Base-by-base conservation (phyloP, 345 rosid species). In the Salix caprea region DNA sequence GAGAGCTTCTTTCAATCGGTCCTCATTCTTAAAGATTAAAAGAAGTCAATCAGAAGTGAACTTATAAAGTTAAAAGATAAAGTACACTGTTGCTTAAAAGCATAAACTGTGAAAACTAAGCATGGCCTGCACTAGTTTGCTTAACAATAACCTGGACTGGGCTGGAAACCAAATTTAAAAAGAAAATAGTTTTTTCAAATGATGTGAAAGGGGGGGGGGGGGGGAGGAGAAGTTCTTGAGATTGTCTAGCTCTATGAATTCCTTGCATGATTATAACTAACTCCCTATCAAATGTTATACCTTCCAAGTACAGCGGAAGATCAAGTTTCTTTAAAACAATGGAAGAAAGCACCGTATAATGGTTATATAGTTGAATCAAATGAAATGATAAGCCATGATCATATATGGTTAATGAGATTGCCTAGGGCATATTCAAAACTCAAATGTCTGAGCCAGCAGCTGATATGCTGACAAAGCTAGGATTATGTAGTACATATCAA, bases 1-100 rank as follows among this genome's bases (percentile, higher is more conserved):
- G 2, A 96, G 90, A 48, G 94, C 94, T 7, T 91, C 93, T 83
- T 91, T 83, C 54, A 96, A 82, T 79, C 82, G 83, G 28, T 77
- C 88, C 77, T 96, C 98, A 18, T 91, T 86, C 99, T 95, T 61
- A 74, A 69, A 65, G 52, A 75, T 64, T 21, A 19, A 83, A 78
- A 58, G 16, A 70, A 54, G 58, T 18, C 73, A 6, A n/a, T 77
- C 39, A 42, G 71, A 11, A 10, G 5, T 54, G 19, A 30, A 7
- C 6, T 54, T 50, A n/a, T 1, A 21, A 60, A 15, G 24, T 4
- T 62, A 73, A 4, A 11, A 72, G 50, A 36, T n/a, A 18, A 36
- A 34, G 14, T 8, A 28, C 28, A 40, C 7, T 15, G 2, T 32
- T 30, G 44, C 2, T 24, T 50, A 46, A n/a, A 44, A 34, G 18